Conservation (phyloP, 2,329 filamentous ascomycete species). For the Nigrospora osmanthi region DNA sequence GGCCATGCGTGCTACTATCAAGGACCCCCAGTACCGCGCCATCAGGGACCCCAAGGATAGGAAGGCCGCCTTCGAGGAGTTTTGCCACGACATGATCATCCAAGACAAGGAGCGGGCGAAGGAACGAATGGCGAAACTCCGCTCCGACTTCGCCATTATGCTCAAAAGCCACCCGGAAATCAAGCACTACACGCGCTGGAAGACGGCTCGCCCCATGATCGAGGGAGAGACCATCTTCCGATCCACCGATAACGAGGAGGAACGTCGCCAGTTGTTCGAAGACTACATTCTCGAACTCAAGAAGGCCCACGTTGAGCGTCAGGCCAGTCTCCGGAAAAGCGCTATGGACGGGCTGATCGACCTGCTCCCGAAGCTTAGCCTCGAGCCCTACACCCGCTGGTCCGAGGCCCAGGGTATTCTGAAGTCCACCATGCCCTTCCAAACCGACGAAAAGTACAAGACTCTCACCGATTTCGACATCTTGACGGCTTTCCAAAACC, state of each 20-base stretch:
- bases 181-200: slow-evolving; percentile 94
- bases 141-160: slow-evolving; percentile 93
- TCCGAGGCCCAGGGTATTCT: slow-evolving; percentile 79
- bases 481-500: slow-evolving; percentile 86
- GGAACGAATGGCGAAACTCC: slow-evolving; percentile 84
- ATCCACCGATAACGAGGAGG: slow-evolving; percentile 78
- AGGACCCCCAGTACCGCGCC: slow-evolving; percentile 86
- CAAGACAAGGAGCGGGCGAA: slow-evolving; percentile 94
- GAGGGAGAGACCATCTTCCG: slow-evolving; percentile 94
- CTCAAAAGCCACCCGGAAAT: slow-evolving; percentile 94
- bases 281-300: slow-evolving; percentile 86
- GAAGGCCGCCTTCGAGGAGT: slow-evolving; percentile 89
- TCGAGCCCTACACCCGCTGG: slow-evolving; percentile 95
- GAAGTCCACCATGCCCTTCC: slow-evolving; percentile 67
- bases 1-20: slow-evolving; percentile 75
- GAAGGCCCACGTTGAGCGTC: slow-evolving; percentile 69
- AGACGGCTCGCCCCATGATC: slow-evolving; percentile 87
- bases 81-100: slow-evolving; percentile 77
- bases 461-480: slow-evolving; percentile 82
- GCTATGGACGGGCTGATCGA: slow-evolving; percentile 78
- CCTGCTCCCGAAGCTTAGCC: slow-evolving; percentile 69
- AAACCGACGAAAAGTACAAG: slow-evolving; percentile 78
- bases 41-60: slow-evolving; percentile 89
- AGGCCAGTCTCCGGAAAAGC: slow-evolving; percentile 63
- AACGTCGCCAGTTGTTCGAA: slow-evolving; percentile 84